Percentiles rank a stretch among this genome's conserved stretches.
Conservation (phyloP, 2,329 filamentous ascomycete genomes). For the Metarhizium sp. region DNA sequence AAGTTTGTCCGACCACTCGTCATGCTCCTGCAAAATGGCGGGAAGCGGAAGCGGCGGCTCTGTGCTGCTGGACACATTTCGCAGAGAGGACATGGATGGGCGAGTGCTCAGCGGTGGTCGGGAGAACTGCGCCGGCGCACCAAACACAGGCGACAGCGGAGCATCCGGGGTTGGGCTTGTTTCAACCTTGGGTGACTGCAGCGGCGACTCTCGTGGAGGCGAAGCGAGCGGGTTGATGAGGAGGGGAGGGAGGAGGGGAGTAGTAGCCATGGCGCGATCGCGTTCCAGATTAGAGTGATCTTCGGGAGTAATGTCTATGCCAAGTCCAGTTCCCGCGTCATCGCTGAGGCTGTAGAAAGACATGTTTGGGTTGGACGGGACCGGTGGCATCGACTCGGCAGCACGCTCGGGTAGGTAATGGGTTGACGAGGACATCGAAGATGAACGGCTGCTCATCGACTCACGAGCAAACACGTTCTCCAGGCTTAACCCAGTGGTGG, state of each 20-base stretch:
- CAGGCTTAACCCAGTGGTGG: slow-evolving; percentile 74
- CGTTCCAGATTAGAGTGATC: slow-evolving; percentile 43
- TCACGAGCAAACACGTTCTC: slow-evolving; percentile 65
- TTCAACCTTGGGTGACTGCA: slow-evolving; percentile 63
- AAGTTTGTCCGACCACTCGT: slow-evolving; percentile 76
- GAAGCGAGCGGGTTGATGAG: slow-evolving; percentile 51
- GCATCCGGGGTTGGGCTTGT: slow-evolving; percentile 4
- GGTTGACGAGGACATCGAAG: slow-evolving; percentile 59
- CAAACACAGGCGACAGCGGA: slow-evolving; percentile 7
- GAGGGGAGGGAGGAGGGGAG: slow-evolving; percentile 76
- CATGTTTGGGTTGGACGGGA: slow-evolving; percentile 52
- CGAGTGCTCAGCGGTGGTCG: slow-evolving; percentile 64
- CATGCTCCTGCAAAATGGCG: slow-evolving; percentile 57
- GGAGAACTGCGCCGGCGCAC: slow-evolving; percentile 37
- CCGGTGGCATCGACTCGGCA: slow-evolving; percentile 44
- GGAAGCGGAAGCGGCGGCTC: slow-evolving; percentile 47
- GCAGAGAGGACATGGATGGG: slow-evolving; percentile 69
- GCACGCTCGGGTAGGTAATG: slow-evolving; percentile 33
- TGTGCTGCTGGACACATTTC: slow-evolving; percentile 51
- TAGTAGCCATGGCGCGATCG: slow-evolving; percentile 57
- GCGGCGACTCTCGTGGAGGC: slow-evolving; percentile 62
- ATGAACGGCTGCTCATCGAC: slow-evolving; percentile 69
- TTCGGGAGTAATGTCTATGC: slow-evolving; percentile 20
- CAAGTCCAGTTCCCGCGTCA: slow-evolving; percentile 29
- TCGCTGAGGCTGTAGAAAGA: slow-evolving; percentile 50